Evolutionary conservation across 345 rosid genomes (phyloP).

Genomic region (Hevea brasiliensis): DNA sequence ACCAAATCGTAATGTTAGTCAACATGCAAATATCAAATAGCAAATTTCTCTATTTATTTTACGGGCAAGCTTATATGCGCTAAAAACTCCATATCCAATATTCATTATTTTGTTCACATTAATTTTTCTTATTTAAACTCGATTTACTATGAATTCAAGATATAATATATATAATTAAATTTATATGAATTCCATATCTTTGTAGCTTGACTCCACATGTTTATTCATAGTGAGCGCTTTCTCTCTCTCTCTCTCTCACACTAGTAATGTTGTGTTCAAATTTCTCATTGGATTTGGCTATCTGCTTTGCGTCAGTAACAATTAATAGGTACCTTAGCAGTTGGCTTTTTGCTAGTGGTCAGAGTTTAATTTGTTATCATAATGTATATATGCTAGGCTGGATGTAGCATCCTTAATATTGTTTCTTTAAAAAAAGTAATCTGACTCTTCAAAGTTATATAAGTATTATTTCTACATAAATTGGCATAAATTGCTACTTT

Average conservation of each 20-base stretch:
- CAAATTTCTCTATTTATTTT: no score
- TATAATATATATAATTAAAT: no score
- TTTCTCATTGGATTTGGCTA: no score
- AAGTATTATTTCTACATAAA: neutral
- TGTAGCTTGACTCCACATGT: no score
- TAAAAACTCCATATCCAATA: slow-evolving; percentile 90
- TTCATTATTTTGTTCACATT: slow-evolving; percentile 2
- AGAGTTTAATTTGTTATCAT: neutral
- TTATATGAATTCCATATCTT: no score
- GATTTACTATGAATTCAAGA: no score
- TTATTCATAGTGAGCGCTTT: no score
- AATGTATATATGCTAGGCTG: neutral
- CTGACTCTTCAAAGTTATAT: neutral
- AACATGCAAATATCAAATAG: no score
- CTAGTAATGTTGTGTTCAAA: no score
- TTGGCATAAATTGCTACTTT: neutral
- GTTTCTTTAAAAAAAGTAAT: neutral
- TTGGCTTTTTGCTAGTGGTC: neutral
- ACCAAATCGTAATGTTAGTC: no score
- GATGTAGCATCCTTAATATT: no score
- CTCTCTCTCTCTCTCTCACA: neutral
- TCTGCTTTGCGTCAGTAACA: neutral
- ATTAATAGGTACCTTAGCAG: neutral
- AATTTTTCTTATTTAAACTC: no score
- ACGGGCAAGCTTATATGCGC: slow-evolving; percentile 94